Conservation (phyloP, 176 grass and related monocot genomes). For the Alopecurus myosuroides region DNA sequence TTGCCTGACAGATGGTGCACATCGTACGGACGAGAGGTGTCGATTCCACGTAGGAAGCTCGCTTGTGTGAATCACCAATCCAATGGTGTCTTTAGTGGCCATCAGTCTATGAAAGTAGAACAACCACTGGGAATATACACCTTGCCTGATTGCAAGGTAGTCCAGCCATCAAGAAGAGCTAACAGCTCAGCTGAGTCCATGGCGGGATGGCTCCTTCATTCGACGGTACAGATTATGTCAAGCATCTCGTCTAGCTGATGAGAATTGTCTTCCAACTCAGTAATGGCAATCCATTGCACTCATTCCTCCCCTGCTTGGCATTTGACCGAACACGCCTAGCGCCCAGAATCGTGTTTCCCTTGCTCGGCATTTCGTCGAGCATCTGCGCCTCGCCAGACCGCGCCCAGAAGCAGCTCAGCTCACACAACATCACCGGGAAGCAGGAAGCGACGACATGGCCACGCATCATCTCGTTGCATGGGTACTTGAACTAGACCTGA, state of each 20-base stretch:
- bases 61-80: background rate
- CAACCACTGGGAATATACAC: too few species aligned
- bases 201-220: background rate
- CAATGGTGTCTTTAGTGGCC: background rate
- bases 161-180: background rate
- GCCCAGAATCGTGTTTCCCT: background rate
- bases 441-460: background rate
- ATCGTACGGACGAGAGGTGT: too few species aligned
- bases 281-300: background rate
- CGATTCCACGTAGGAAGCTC: background rate
- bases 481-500: background rate
- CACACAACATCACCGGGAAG: background rate
- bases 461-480: background rate
- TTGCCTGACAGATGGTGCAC: background rate
- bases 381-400: background rate
- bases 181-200: background rate
- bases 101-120: background rate
- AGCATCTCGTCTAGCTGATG: background rate
- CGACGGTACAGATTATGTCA: background rate
- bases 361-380: conserved; percentile 4
- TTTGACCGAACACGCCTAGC: background rate
- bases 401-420: too few species aligned
- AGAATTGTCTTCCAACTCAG: background rate
- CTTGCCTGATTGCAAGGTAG: background rate
- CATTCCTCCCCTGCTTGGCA: background rate